phyloP scores from a whole-genome alignment of 2,329 filamentous ascomycete species.

The Thelonectria blattea region DNA sequence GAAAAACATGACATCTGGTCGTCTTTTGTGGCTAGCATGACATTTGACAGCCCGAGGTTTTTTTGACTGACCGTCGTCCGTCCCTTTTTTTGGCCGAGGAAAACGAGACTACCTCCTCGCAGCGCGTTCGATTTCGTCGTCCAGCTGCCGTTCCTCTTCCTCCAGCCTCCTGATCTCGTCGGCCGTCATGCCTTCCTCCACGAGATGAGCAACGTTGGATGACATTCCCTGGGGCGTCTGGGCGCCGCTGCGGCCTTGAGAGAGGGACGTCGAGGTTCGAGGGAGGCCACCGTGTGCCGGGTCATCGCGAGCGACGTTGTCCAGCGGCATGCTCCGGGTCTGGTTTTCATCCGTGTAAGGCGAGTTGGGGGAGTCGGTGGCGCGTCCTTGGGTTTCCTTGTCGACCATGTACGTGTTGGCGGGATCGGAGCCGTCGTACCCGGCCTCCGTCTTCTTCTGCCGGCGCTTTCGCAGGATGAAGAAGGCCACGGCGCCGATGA shows the following conservation, averaged over 20 bases:
- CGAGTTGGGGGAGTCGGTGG: conserved; percentile 48
- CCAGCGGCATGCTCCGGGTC: conserved; percentile 35
- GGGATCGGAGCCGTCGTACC: conserved; percentile 34
- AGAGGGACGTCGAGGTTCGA: conserved; percentile 27
- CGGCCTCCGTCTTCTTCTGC: conserved; percentile 33
- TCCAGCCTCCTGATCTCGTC: conserved; percentile 62
- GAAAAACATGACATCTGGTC: conserved; percentile 17
- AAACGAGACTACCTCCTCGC: conserved; percentile 36
- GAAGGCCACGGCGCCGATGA: conserved; percentile 50
- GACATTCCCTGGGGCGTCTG: conserved; percentile 42
- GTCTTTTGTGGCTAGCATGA: too few species aligned
- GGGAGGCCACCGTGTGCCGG: conserved; percentile 12
- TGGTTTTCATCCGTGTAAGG: conserved; percentile 51
- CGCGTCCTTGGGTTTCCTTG: conserved; percentile 51
- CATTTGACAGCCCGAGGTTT: background rate
- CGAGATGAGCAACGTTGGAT: conserved; percentile 55
- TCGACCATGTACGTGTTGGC: conserved; percentile 51
- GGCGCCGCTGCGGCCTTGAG: conserved; percentile 26
- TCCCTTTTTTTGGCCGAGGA: conserved; percentile 9
- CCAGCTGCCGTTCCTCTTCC: conserved; percentile 63
- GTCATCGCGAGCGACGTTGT: conserved; percentile 22
- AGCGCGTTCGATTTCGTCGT: conserved; percentile 60
- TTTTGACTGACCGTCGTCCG: background rate
- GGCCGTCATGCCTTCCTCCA: conserved; percentile 66
- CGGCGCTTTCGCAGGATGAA: conserved; percentile 52